phyloP scores from a whole-genome alignment of 1,139 yeast genomes.

The Zygosaccharomyces pseudobailii region DNA sequence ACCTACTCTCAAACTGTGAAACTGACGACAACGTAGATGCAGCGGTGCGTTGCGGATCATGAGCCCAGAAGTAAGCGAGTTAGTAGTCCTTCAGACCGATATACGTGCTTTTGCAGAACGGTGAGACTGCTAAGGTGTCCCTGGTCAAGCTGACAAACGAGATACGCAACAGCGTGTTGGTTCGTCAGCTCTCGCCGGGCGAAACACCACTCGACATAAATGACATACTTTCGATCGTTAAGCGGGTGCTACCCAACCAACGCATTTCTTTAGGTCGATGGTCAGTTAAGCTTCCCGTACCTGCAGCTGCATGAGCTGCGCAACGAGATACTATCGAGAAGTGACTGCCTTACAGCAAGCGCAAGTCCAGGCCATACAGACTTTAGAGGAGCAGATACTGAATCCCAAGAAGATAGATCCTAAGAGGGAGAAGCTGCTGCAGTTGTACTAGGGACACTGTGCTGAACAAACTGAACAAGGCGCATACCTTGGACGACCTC shows the following conservation, averaged over 20 bases:
- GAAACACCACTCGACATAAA: slow-evolving; percentile 26
- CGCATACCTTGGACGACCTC: slow-evolving; percentile 22
- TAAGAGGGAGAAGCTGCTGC: slow-evolving; percentile 28
- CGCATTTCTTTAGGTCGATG: slow-evolving; percentile 29
- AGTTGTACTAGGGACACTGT: slow-evolving; percentile 32
- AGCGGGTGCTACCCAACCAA: slow-evolving; percentile 29
- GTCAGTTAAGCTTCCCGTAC: slow-evolving; percentile 31
- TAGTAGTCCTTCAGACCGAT: slow-evolving; percentile 30
- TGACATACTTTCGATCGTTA: slow-evolving; percentile 29
- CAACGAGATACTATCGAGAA: slow-evolving; percentile 13
- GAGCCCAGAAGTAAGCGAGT: slow-evolving; percentile 24
- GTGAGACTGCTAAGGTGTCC: slow-evolving; percentile 26
- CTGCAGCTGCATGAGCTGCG: slow-evolving; percentile 26
- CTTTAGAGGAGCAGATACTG: slow-evolving; percentile 21
- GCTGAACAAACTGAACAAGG: slow-evolving; percentile 24
- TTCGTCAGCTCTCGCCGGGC: slow-evolving; percentile 20
- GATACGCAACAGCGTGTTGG: slow-evolving; percentile 28
- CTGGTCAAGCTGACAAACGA: slow-evolving; percentile 32
- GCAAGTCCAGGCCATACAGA: slow-evolving; percentile 16
- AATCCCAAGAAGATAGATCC: slow-evolving; percentile 22
- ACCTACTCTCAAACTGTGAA: slow-evolving; percentile 14
- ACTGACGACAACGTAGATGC: slow-evolving; percentile 13
- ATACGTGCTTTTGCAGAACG: slow-evolving; percentile 25
- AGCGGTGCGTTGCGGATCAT: slow-evolving; percentile 17
- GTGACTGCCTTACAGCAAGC: slow-evolving; percentile 15